phyloP scores from a whole-genome alignment of 257 asterid species.

The Salvia splendens region DNA sequence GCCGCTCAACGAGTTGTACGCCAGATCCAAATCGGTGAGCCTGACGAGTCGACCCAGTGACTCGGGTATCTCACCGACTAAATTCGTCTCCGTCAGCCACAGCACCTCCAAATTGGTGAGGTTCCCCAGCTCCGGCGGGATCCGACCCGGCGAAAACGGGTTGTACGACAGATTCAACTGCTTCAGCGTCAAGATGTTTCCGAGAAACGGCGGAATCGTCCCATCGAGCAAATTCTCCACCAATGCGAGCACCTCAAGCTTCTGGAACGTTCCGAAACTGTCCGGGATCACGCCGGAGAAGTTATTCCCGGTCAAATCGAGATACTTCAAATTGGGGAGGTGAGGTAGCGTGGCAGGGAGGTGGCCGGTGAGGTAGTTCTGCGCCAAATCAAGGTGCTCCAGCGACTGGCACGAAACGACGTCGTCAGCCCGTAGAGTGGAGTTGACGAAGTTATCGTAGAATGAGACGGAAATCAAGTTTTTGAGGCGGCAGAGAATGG shows the following conservation, averaged over 20 bases:
- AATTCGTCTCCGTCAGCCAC: conserved; percentile 80
- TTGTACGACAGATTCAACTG: conserved; percentile 89
- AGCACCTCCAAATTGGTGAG: conserved; percentile 69
- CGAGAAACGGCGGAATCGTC: conserved; percentile 65
- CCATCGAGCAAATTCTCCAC: conserved; percentile 84
- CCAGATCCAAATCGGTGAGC: conserved; percentile 79
- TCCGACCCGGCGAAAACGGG: conserved; percentile 79
- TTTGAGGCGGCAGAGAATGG: conserved; percentile 64
- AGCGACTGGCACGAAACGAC: conserved; percentile 55
- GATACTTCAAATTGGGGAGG: conserved; percentile 67
- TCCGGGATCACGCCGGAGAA: conserved; percentile 85
- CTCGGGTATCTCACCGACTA: conserved; percentile 75
- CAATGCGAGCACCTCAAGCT: conserved; percentile 76
- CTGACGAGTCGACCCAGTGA: conserved; percentile 67
- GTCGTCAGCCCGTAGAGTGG: conserved; percentile 52
- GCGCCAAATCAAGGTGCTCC: conserved; percentile 82
- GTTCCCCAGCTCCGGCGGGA: conserved; percentile 86
- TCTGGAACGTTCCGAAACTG: conserved; percentile 67
- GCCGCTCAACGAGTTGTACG: conserved; percentile 68
- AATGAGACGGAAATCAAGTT: conserved; percentile 58
- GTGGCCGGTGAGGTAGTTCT: conserved; percentile 73
- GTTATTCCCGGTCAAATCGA: conserved; percentile 88
- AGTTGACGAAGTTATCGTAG: conserved; percentile 71
- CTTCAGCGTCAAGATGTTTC: conserved; percentile 74
- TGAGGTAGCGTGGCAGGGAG: conserved; percentile 57